phyloP scores from a whole-genome alignment of 176 grass and related monocot genomes.

The Eragrostis curvula region DNA sequence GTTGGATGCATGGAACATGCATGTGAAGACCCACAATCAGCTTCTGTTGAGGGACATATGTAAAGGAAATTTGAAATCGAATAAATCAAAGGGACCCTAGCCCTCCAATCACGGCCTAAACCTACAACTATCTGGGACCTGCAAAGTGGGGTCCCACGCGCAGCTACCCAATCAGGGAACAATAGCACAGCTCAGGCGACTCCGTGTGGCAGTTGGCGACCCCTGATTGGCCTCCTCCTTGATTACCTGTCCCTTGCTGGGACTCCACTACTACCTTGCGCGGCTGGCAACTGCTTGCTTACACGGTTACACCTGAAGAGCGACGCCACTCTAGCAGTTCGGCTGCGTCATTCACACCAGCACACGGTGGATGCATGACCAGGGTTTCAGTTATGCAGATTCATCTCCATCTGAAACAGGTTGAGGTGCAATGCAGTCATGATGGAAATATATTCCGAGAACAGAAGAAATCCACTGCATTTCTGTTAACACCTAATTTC shows the following conservation, averaged over 20 bases:
- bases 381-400: slow-evolving; percentile 34
- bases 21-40: not conserved
- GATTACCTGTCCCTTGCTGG: slow-evolving; percentile 2
- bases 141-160: slow-evolving; percentile 12
- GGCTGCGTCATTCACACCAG: slow-evolving; percentile 29
- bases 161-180: slow-evolving; percentile 30
- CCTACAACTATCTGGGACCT: not conserved
- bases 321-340: not conserved
- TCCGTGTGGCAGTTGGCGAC: slow-evolving; percentile 6
- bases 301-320: slow-evolving; percentile 3
- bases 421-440: slow-evolving; percentile 35
- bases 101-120: slow-evolving; percentile 7
- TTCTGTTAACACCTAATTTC: not conserved
- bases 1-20: not conserved
- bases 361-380: slow-evolving; percentile 54
- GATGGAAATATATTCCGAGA: not conserved
- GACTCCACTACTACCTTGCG: not conserved
- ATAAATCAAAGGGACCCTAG: too few relatives aligned
- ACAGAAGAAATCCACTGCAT: not conserved
- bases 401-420: slow-evolving; percentile 29
- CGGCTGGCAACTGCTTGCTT: slow-evolving; percentile 17
- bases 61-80: not conserved
- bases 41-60: not conserved
- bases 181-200: slow-evolving; percentile 25
- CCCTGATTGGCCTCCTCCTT: slow-evolving; percentile 29